A percentile compares a stretch with the other conserved stretches of the same genome.
Evolutionary conservation across 352 stramenopile species (phyloP).

Genomic region (Aphanomyces astaci): DNA sequence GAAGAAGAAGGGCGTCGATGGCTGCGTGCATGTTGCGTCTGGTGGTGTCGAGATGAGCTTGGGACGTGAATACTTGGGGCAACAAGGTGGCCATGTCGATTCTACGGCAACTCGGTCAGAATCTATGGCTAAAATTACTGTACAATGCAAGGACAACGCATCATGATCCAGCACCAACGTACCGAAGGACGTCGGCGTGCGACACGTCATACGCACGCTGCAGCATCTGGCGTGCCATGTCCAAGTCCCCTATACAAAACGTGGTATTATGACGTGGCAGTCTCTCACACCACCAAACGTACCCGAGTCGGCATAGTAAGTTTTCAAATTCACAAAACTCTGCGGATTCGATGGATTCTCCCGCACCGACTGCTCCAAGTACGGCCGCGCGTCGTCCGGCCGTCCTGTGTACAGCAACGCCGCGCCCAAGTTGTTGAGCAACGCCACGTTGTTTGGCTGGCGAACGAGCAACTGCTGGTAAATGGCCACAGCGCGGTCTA

Average conservation of each 20-base stretch:
- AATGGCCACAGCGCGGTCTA: not conserved
- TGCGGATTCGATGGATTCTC: not conserved
- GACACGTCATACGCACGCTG: not conserved
- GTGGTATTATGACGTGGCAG: not conserved
- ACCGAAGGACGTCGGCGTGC: conserved; percentile 9
- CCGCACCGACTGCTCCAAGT: not conserved
- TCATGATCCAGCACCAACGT: not conserved
- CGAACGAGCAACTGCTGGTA: conserved; percentile 3
- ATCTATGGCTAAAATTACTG: no score
- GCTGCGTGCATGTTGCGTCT: not conserved
- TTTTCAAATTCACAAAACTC: conserved; percentile 9
- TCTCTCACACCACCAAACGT: not conserved
- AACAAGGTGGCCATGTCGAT: not conserved
- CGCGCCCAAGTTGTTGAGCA: conserved; percentile 20
- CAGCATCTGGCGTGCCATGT: not conserved
- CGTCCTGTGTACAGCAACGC: not conserved
- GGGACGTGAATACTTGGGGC: conserved; percentile 15
- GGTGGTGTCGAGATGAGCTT: not conserved
- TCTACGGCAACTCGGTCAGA: no score
- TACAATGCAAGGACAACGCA: not conserved
- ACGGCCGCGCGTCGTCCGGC: not conserved
- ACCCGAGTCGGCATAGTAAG: conserved; percentile 14
- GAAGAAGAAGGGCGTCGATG: not conserved
- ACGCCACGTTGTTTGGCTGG: not conserved
- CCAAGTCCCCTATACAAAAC: conserved; percentile 4